Conservation (phyloP, 1,284 basidiomycete species). For the Apiotrichum gracile region DNA sequence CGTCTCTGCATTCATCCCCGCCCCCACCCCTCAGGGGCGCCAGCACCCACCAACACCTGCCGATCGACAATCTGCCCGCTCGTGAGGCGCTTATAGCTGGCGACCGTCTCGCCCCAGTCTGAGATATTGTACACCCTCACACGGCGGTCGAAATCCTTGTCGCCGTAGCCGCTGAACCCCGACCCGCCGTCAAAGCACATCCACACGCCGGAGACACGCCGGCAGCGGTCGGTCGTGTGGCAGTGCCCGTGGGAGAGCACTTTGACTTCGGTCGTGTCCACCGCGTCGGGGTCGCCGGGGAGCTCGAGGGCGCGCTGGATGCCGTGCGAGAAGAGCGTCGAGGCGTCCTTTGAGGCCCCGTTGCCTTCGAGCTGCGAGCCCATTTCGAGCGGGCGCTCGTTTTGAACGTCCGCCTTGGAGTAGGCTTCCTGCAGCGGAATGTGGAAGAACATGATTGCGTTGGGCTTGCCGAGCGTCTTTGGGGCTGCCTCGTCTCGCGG, state of each 20-base stretch:
- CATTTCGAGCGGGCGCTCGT: slow-evolving; percentile 54
- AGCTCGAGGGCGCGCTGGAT: slow-evolving; percentile 52
- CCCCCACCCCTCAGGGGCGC: slow-evolving; percentile 26
- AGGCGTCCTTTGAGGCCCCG: slow-evolving; percentile 60
- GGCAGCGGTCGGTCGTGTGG: slow-evolving; percentile 82
- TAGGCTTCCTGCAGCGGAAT: slow-evolving; percentile 69
- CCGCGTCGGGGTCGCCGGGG: slow-evolving; percentile 58
- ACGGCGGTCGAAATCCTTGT: slow-evolving; percentile 75
- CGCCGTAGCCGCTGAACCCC: slow-evolving; percentile 80
- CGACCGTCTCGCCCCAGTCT: slow-evolving; percentile 80
- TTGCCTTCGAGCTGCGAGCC: slow-evolving; percentile 58
- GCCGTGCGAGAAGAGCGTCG: slow-evolving; percentile 74
- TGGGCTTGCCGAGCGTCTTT: slow-evolving; percentile 71
- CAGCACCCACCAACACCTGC: slow-evolving; percentile 38
- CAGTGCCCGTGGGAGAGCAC: slow-evolving; percentile 80
- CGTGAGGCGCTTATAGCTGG: slow-evolving; percentile 82
- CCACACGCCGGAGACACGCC: slow-evolving; percentile 74
- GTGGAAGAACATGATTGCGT: slow-evolving; percentile 92
- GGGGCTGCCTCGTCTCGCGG: slow-evolving; percentile 1
- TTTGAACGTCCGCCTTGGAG: slow-evolving; percentile 6
- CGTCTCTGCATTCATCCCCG: too few species aligned
- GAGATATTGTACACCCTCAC: slow-evolving; percentile 79
- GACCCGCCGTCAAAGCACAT: slow-evolving; percentile 90
- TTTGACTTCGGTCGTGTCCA: slow-evolving; percentile 44
- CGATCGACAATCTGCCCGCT: slow-evolving; percentile 63